phyloP scores from a whole-genome alignment of 768 basidiomycete species.

The Lyophyllum decastes region DNA sequence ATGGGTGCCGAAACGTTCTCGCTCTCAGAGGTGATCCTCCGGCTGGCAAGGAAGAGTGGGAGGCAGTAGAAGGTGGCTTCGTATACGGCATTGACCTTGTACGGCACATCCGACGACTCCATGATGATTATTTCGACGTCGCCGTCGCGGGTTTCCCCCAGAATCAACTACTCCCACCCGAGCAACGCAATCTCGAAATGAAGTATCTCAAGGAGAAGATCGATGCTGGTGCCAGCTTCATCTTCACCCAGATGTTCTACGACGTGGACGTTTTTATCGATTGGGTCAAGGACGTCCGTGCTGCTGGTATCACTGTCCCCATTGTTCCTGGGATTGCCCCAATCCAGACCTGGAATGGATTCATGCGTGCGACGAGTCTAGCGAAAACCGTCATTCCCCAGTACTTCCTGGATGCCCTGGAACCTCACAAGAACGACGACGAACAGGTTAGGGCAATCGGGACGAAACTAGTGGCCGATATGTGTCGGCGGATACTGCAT shows the following conservation, averaged over 20 bases:
- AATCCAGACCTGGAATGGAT: slow-evolving; percentile 96
- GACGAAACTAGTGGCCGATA: slow-evolving; percentile 91
- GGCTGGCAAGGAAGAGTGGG: slow-evolving; percentile 86
- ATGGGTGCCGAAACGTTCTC: slow-evolving; percentile 91
- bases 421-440: slow-evolving; percentile 89
- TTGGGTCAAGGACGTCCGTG: slow-evolving; percentile 86
- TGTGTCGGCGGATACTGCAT: slow-evolving; percentile 86
- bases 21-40: slow-evolving; percentile 95
- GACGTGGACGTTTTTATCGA: slow-evolving; percentile 88
- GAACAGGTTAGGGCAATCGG: slow-evolving; percentile 92
- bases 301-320: slow-evolving; percentile 84
- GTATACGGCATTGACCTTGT: slow-evolving; percentile 91
- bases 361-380: slow-evolving; percentile 78
- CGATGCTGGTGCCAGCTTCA: slow-evolving; percentile 87
- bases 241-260: slow-evolving; percentile 99
- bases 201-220: slow-evolving; percentile 87
- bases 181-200: slow-evolving; percentile 79
- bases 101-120: slow-evolving; percentile 75
- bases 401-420: slow-evolving; percentile 70
- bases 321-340: slow-evolving; percentile 95
- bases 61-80: slow-evolving; percentile 90
- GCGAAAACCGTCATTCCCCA: slow-evolving; percentile 82
- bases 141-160: slow-evolving; percentile 95
- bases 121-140: slow-evolving; percentile 94
- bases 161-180: slow-evolving; percentile 68